Conservation (phyloP, 2,329 filamentous ascomycete genomes). For the Phaeosphaeria sp. region DNA sequence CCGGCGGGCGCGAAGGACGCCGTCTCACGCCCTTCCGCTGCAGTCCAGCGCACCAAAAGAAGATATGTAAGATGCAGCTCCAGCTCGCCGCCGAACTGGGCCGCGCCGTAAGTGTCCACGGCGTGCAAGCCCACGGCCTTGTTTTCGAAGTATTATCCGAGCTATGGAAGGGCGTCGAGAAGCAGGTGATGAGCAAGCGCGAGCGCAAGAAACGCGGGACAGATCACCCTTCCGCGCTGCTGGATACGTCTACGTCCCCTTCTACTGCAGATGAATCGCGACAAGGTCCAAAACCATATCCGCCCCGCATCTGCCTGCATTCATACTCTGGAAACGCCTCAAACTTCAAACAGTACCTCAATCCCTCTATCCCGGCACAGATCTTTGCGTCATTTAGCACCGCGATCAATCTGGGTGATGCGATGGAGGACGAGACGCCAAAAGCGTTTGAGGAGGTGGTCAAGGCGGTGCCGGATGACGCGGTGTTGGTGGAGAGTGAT, state of each 20-base stretch:
- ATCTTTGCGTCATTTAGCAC: slow-evolving; percentile 90
- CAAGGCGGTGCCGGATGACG: slow-evolving; percentile 74
- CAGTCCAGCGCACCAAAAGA: slow-evolving; percentile 70
- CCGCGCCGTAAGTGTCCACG: slow-evolving; percentile 72
- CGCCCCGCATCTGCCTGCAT: slow-evolving; percentile 89
- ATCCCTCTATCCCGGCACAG: slow-evolving; percentile 72
- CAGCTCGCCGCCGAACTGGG: slow-evolving; percentile 70
- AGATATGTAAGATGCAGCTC: slow-evolving; percentile 72
- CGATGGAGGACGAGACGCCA: slow-evolving; percentile 54
- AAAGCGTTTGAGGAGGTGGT: slow-evolving; percentile 70
- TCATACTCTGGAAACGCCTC: slow-evolving; percentile 85
- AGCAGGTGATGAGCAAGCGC: slow-evolving; percentile 64
- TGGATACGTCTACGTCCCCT: too few species aligned
- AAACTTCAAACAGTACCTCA: slow-evolving; percentile 77
- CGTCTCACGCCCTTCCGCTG: slow-evolving; percentile 72
- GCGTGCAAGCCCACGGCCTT: slow-evolving; percentile 77
- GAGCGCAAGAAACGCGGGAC: slow-evolving; percentile 52
- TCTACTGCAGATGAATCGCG: too few species aligned
- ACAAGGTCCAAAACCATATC: too few species aligned
- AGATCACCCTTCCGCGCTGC: slow-evolving; percentile 22
- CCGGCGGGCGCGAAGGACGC: slow-evolving; percentile 73
- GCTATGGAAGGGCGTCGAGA: slow-evolving; percentile 75
- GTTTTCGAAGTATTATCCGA: slow-evolving; percentile 69
- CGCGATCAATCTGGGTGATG: slow-evolving; percentile 74
- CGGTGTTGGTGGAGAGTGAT: slow-evolving; percentile 88